A percentile compares a stretch with the other conserved stretches of the same genome.
Conservation (phyloP, 805 yeast species). For the Zygosaccharomyces siamensis region DNA sequence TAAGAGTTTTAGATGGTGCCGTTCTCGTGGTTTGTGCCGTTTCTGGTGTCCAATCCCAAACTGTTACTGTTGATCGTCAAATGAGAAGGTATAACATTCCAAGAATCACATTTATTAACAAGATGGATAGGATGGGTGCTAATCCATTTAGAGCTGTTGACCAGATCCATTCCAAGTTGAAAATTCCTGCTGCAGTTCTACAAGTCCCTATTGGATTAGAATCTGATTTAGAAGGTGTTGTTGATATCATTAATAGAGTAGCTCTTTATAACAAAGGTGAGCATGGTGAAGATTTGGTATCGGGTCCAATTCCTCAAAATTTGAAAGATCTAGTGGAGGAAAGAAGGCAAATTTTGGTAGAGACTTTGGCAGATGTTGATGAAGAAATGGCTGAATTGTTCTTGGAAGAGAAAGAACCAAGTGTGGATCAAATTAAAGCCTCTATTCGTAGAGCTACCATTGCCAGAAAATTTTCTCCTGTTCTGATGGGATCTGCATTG, state of each 20-base stretch:
- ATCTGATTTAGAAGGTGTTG: conserved; percentile 77
- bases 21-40: conserved; percentile 98
- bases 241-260: conserved; percentile 82
- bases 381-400: conserved; percentile 93
- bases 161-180: conserved; percentile 80
- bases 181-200: conserved; percentile 93
- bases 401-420: conserved; percentile 85
- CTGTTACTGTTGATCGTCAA: conserved; percentile 97
- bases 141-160: conserved; percentile 94
- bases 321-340: conserved; percentile 81
- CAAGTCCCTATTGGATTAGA: conserved; percentile 98
- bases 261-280: conserved; percentile 85
- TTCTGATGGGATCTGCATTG: conserved; percentile 97
- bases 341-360: conserved; percentile 79
- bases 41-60: conserved; percentile 96
- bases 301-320: conserved; percentile 69
- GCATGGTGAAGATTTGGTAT: conserved; percentile 79
- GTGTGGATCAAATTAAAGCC: conserved; percentile 71
- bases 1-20: conserved; percentile 96
- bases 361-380: conserved; percentile 95
- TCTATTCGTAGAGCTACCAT: conserved; percentile 95
- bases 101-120: conserved; percentile 90
- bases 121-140: conserved; percentile 99
- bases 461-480: conserved; percentile 96
- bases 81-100: conserved; percentile 98